A percentile compares a stretch with the other conserved stretches of the same genome.
phyloP scores from a whole-genome alignment of 148 eudicot species.

The Agrostemma githago region DNA sequence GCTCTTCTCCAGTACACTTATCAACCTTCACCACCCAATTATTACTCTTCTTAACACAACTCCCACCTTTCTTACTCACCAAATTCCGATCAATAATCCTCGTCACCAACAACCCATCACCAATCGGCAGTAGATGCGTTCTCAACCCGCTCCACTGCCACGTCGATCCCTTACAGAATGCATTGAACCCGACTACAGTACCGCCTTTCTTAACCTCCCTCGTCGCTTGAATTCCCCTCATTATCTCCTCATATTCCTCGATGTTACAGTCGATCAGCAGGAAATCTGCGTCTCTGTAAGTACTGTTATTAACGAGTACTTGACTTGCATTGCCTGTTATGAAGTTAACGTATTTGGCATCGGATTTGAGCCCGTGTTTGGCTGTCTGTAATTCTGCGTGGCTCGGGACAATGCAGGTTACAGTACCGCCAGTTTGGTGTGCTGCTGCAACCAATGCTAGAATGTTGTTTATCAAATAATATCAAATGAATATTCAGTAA shows the following conservation, averaged over 20 bases:
- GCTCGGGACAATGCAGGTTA: constrained; percentile 22
- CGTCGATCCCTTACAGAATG: constrained; percentile 33
- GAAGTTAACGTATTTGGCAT: constrained; percentile 23
- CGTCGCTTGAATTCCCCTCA: constrained; percentile 14
- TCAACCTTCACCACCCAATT: constrained; percentile 74
- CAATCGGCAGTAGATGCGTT: constrained; percentile 56
- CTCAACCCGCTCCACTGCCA: constrained; percentile 36
- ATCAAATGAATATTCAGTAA: too few species aligned
- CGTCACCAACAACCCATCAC: constrained; percentile 63
- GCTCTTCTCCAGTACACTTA: constrained; percentile 78
- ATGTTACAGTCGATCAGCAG: constrained; percentile 27
- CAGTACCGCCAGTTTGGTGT: constrained; percentile 30
- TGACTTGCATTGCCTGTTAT: constrained; percentile 24
- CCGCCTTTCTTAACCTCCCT: constrained; percentile 14
- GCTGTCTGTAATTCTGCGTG: constrained; percentile 9
- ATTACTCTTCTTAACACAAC: constrained; percentile 29
- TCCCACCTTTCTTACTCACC: constrained; percentile 11
- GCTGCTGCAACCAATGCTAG: constrained; percentile 33
- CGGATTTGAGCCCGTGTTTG: constrained; percentile 20
- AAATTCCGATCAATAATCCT: constrained; percentile 28
- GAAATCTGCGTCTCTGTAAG: constrained; percentile 26
- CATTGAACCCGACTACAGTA: constrained; percentile 61
- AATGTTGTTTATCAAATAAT: constrained; percentile 15
- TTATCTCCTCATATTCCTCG: constrained; percentile 22
- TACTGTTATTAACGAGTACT: constrained; percentile 11